Percentiles rank a stretch among this genome's conserved stretches.
These are phyloP conservation scores for Ustilago trichophora DNA, from an alignment of 1,284 basidiomycete species.

Conservation along the genomic window DNA sequence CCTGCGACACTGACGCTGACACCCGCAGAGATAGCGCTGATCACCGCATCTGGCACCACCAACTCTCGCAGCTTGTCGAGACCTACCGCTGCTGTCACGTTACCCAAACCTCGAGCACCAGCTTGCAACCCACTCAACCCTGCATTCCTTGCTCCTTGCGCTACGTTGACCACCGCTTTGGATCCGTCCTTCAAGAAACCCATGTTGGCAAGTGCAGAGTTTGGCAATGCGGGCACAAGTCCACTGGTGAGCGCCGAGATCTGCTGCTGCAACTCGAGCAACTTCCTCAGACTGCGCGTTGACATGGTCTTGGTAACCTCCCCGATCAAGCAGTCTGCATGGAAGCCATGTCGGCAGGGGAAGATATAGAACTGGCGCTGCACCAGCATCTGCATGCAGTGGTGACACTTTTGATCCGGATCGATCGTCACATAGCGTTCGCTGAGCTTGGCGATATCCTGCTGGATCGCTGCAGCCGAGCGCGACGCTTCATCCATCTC, in stretches of 20 bases:
- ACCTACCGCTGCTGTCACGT: constrained; percentile 34
- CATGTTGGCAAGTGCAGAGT: constrained; percentile 23
- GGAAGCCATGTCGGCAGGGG: constrained; percentile 88
- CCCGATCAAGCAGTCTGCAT: constrained; percentile 65
- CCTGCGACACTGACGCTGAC: constrained; percentile 58
- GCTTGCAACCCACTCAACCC: constrained; percentile 33
- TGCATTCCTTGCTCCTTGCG: constrained; percentile 28
- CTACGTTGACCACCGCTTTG: constrained; percentile 27
- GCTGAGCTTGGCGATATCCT: constrained; percentile 84
- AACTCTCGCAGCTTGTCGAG: constrained; percentile 61
- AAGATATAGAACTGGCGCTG: constrained; percentile 97
- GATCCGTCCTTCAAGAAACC: constrained; percentile 39
- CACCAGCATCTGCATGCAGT: constrained; percentile 79
- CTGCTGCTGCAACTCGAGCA: constrained; percentile 60
- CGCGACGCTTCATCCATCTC: constrained; percentile 96
- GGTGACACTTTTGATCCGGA: constrained; percentile 83
- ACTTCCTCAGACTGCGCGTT: constrained; percentile 53
- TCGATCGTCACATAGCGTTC: constrained; percentile 94
- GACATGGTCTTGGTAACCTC: constrained; percentile 61
- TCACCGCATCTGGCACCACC: constrained; percentile 61
- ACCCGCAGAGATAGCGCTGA: constrained; percentile 60
- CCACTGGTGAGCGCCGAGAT: constrained; percentile 39
- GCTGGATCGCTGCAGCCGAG: constrained; percentile 90
- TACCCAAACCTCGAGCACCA: constrained; percentile 35
- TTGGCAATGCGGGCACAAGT: constrained; percentile 35